Conservation (phyloP, 2,329 filamentous ascomycete genomes). For the Myriosclerotinia duriaeana region DNA sequence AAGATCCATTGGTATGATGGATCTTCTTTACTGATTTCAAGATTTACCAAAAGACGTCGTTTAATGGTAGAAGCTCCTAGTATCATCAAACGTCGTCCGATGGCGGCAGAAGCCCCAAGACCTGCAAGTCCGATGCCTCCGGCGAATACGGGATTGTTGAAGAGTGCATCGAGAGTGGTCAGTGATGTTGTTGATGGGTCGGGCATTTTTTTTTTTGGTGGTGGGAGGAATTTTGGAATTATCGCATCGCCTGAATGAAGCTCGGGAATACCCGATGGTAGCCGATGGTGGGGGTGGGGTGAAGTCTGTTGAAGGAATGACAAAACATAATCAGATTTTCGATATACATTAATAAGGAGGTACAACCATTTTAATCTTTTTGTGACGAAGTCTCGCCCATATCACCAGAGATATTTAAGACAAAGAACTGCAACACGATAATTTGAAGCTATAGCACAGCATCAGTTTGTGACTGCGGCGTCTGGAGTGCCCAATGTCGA, state of each 20-base stretch:
- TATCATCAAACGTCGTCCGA: constrained; percentile 75
- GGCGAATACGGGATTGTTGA: constrained; percentile 63
- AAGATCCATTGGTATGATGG: constrained; percentile 92
- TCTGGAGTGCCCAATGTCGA: too few species aligned
- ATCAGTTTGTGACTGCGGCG: too few species aligned
- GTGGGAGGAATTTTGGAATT: background rate
- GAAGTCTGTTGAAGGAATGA: background rate
- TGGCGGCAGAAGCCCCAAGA: constrained; percentile 76
- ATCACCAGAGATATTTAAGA: background rate
- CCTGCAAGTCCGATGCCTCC: constrained; percentile 88
- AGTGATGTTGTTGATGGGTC: constrained; percentile 28
- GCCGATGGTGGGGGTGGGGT: background rate
- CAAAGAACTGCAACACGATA: background rate
- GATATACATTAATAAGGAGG: background rate
- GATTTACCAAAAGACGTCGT: constrained; percentile 84
- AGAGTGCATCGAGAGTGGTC: constrained; percentile 56
- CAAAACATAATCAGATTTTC: background rate
- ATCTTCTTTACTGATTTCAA: constrained; percentile 94
- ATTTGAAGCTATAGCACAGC: background rate
- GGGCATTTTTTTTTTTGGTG: constrained; percentile 13
- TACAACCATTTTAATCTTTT: background rate
- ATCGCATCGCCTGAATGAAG: constrained; percentile 8
- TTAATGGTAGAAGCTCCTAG: constrained; percentile 72
- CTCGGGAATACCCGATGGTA: constrained; percentile 4
- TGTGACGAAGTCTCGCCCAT: background rate